These are phyloP conservation scores for Areca catechu DNA, from an alignment of 176 grass and related monocot genomes.

Conservation along the genomic window DNA sequence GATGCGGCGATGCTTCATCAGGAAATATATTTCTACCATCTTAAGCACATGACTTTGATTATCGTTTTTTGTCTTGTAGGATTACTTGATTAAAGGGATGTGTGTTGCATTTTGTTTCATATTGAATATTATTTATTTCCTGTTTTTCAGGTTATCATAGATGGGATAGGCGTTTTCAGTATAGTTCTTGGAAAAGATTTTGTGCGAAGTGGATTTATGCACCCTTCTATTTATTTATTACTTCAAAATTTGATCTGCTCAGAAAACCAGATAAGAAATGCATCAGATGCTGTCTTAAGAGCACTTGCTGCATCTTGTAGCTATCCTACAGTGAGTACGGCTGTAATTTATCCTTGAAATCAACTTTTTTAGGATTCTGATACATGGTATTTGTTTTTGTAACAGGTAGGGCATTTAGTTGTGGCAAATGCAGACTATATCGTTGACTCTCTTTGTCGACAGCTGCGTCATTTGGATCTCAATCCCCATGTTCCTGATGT, in stretches of 20 bases:
- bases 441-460: slow-evolving; percentile 76
- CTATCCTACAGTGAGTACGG: slow-evolving; percentile 47
- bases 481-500: slow-evolving; percentile 86
- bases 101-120: neutral
- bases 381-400: slow-evolving; percentile 4
- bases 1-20: slow-evolving; percentile 68
- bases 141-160: slow-evolving; percentile 64
- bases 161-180: slow-evolving; percentile 85
- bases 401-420: slow-evolving; percentile 78
- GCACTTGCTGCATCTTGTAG: slow-evolving; percentile 55
- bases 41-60: slow-evolving; percentile 18
- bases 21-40: slow-evolving; percentile 30
- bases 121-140: slow-evolving; percentile 14
- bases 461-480: slow-evolving; percentile 74
- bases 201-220: slow-evolving; percentile 78
- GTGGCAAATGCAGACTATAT: slow-evolving; percentile 89
- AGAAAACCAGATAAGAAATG: slow-evolving; percentile 64
- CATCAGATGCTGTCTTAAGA: slow-evolving; percentile 72
- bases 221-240: slow-evolving; percentile 83
- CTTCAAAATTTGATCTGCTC: slow-evolving; percentile 78
- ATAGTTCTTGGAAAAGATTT: slow-evolving; percentile 77
- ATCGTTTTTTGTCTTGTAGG: slow-evolving; percentile 8
- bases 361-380: too few relatives aligned
- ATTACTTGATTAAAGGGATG: too few relatives aligned
- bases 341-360: slow-evolving; percentile 11